Percentiles rank a stretch among this genome's conserved stretches.
Evolutionary conservation across 495 filamentous ascomycete genomes (phyloP).

Genomic region (Hypoxylon intermedium): DNA sequence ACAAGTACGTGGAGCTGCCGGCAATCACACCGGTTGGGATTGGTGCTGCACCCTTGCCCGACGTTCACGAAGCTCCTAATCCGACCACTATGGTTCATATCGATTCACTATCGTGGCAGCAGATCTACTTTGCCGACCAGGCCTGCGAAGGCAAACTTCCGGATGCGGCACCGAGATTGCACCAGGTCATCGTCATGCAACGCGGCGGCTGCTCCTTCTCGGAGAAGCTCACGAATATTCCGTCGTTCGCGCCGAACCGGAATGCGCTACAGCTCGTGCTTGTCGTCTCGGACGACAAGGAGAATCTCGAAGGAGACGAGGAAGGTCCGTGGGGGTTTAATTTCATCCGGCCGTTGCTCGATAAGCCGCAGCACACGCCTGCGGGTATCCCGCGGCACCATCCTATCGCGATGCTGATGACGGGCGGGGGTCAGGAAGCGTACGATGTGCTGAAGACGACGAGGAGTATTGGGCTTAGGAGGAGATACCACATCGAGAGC

Average conservation of each 20-base stretch:
- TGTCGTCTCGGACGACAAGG: conserved; percentile 74
- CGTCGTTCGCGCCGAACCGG: conserved; percentile 69
- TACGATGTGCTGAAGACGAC: conserved; percentile 68
- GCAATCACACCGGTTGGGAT: conserved; percentile 76
- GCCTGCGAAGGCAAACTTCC: conserved; percentile 71
- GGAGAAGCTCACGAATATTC: conserved; percentile 83
- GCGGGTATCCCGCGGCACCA: conserved; percentile 75
- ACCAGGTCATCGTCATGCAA: conserved; percentile 83
- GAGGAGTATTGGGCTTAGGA: conserved; percentile 70
- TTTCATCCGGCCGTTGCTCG: conserved; percentile 73
- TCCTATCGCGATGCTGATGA: conserved; percentile 83
- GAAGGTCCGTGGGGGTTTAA: conserved; percentile 42
- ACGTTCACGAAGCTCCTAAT: conserved; percentile 63
- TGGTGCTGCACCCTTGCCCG: conserved; percentile 77
- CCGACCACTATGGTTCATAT: conserved; percentile 44
- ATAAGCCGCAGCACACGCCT: conserved; percentile 74
- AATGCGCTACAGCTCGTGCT: conserved; percentile 77
- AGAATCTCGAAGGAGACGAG: conserved; percentile 38
- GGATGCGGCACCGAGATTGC: conserved; percentile 62
- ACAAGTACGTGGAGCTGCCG: conserved; percentile 59
- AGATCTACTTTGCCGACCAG: conserved; percentile 72
- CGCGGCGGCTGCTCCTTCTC: conserved; percentile 87
- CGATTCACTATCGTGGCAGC: conserved; percentile 65
- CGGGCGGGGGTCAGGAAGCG: conserved; percentile 74
- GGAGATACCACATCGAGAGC: conserved; percentile 80